Percentiles rank a stretch among this genome's conserved stretches.
phyloP scores from a whole-genome alignment of 192 early-diverging fungal species.

The Dimargaris verticillata region DNA sequence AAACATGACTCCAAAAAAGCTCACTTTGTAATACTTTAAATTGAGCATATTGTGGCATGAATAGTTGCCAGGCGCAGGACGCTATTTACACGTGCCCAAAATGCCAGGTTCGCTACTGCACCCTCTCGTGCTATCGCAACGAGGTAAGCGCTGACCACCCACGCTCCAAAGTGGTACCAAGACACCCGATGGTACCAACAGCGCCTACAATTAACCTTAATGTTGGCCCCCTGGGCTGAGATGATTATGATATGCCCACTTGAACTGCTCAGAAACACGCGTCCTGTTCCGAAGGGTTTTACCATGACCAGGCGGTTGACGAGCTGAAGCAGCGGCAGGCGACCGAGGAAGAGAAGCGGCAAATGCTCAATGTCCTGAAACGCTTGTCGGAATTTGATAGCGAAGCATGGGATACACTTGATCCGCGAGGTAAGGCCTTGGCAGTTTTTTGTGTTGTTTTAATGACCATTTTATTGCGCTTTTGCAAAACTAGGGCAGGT shows the following conservation, averaged over 20 bases:
- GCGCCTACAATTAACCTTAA: background rate
- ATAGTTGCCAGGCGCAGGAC: constrained; percentile 11
- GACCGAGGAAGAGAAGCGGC: background rate
- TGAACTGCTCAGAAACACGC: background rate
- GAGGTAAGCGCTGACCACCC: background rate
- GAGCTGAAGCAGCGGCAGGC: background rate
- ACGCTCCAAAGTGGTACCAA: too few relatives aligned
- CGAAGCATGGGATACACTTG: background rate
- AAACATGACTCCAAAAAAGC: too few relatives aligned
- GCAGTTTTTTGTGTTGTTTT: too few relatives aligned
- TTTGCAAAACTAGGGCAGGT: too few relatives aligned
- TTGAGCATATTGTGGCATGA: too few relatives aligned
- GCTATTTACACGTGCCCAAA: constrained; percentile 5
- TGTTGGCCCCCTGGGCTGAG: background rate
- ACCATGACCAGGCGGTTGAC: background rate
- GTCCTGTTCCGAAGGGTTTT: constrained; percentile 1
- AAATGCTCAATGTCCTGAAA: constrained; percentile 2
- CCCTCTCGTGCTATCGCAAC: background rate
- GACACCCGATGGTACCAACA: background rate
- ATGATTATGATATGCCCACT: background rate
- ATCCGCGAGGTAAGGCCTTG: too few relatives aligned
- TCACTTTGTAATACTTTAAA: too few relatives aligned
- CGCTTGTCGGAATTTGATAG: constrained; percentile 2
- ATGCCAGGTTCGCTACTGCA: constrained; percentile 5
- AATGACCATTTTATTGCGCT: too few relatives aligned